Percentiles rank a stretch among this genome's conserved stretches.
Evolutionary conservation across 169 alveolate species (phyloP).

Genomic region (Ichthyophthirius multifiliis): DNA sequence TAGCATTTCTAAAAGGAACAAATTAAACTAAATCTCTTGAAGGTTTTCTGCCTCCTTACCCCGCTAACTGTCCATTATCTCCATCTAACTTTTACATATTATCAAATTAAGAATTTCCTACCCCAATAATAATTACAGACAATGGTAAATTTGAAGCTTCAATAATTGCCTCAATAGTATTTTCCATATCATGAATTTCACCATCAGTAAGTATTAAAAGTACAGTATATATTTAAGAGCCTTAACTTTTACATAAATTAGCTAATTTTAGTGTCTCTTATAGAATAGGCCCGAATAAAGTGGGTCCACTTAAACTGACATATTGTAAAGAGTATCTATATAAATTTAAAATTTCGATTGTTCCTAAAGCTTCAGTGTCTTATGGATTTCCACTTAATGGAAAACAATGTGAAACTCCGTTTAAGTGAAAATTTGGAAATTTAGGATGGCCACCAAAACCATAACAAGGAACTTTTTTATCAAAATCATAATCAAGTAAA

Average conservation of each 20-base stretch:
- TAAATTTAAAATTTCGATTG: conserved; percentile 54
- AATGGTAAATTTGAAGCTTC: conserved; percentile 70
- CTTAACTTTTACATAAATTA: conserved; percentile 21
- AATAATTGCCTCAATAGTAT: conserved; percentile 25
- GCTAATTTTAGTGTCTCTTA: conserved; percentile 40
- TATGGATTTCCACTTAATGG: conserved; percentile 53
- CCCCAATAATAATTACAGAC: conserved; percentile 73
- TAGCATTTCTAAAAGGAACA: conserved; percentile 68
- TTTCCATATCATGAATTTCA: conserved; percentile 62
- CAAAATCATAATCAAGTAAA: conserved; percentile 68
- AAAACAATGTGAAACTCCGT: conserved; percentile 50
- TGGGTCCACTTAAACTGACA: conserved; percentile 66
- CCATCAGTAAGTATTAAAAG: conserved; percentile 69
- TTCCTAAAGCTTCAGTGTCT: conserved; percentile 56
- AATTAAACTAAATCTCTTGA: conserved; percentile 77
- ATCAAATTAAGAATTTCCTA: conserved; percentile 66
- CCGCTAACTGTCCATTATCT: conserved; percentile 51
- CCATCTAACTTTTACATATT: conserved; percentile 70
- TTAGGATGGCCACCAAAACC: conserved; percentile 76
- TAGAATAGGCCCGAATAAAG: conserved; percentile 54
- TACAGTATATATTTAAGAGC: conserved; percentile 46
- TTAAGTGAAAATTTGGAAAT: conserved; percentile 24
- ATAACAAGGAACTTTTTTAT: conserved; percentile 66
- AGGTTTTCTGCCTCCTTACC: conserved; percentile 47
- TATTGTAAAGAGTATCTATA: conserved; percentile 45